Conservation (phyloP, 345 rosid genomes). For the Cardamine occulta region DNA sequence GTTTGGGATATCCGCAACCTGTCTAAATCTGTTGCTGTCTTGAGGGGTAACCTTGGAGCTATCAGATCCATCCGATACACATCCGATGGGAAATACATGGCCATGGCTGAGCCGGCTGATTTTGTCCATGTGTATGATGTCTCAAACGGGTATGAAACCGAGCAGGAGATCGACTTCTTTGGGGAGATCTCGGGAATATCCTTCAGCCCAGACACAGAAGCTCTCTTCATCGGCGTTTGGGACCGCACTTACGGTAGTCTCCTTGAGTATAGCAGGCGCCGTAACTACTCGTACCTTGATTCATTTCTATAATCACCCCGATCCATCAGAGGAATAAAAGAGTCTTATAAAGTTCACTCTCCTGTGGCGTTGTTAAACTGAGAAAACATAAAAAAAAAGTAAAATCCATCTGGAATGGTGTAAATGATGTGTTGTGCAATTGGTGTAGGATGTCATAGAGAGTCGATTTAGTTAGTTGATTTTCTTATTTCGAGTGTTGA, state of each 20-base stretch:
- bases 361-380: slow-evolving; percentile 50
- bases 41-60: slow-evolving; percentile 83
- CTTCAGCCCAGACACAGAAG: slow-evolving; percentile 74
- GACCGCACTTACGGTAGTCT: slow-evolving; percentile 93
- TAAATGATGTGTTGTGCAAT: slow-evolving; percentile 44
- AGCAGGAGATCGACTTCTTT: slow-evolving; percentile 81
- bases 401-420: slow-evolving; percentile 17
- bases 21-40: slow-evolving; percentile 61
- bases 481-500: slow-evolving; percentile 6
- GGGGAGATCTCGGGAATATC: slow-evolving; percentile 86
- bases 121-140: slow-evolving; percentile 78
- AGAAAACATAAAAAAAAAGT: background rate
- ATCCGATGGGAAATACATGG: slow-evolving; percentile 73
- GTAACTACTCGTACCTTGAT: slow-evolving; percentile 65
- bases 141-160: slow-evolving; percentile 58
- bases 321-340: slow-evolving; percentile 46
- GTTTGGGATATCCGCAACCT: slow-evolving; percentile 75
- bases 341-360: slow-evolving; percentile 49
- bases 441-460: slow-evolving; percentile 26
- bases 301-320: slow-evolving; percentile 42
- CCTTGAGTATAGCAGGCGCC: slow-evolving; percentile 62
- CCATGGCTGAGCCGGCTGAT: slow-evolving; percentile 85
- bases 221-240: slow-evolving; percentile 80
- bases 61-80: slow-evolving; percentile 75
- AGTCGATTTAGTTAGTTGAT: slow-evolving; percentile 32